Base-by-base conservation (phyloP, 2,329 filamentous ascomycete species). In the Fusarium armeniacum region DNA sequence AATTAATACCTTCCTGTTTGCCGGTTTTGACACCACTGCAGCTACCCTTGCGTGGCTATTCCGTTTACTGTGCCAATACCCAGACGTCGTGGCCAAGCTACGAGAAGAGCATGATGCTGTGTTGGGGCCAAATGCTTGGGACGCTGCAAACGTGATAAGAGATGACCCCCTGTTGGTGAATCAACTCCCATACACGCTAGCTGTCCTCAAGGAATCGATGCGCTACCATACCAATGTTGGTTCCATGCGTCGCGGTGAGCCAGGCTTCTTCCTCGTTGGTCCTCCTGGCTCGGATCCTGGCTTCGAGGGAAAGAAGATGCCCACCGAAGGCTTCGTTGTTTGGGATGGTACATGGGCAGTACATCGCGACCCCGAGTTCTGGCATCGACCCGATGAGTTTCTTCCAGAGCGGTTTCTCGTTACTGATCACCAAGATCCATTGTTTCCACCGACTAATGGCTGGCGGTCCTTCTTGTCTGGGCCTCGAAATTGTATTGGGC, bases 391-490 rank as follows among this genome's bases (percentile, higher is more conserved):
- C 6, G 22, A 50, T 13, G 61, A 71, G 16, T 71, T 71, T 30
- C 28, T 71, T 4, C 68, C 68, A 2, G 68, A 69, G 24, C 58
- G 69, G 6, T 70, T 67, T 67, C 66, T 74, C 10, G 71, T 69
- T 18, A 67, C 57, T 5, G 62, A 73, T 13, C 51, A 63, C 6
- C 45, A 58, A 13, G 56, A 71, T 15, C 64, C 68, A 15, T 54
- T 69, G 3, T 71, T 45, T 4, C 57, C 61, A 4, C 61, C 64
- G 15, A 45, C 61, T 4, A 81, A 82, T 57, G 85, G 85, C 0
- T 89, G 82, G 81, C 78, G 84, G 9, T 81, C 85, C 0, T 90
- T 89, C 71, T 82, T 83, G 45, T 78, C 83, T 22, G 87, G 87
- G 0, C 83, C 83, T 5, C 75, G 87, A 12, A 85, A 83, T 44